Evolutionary conservation across 1,284 basidiomycete genomes (phyloP).

Genomic region (Peniophora sp.): DNA sequence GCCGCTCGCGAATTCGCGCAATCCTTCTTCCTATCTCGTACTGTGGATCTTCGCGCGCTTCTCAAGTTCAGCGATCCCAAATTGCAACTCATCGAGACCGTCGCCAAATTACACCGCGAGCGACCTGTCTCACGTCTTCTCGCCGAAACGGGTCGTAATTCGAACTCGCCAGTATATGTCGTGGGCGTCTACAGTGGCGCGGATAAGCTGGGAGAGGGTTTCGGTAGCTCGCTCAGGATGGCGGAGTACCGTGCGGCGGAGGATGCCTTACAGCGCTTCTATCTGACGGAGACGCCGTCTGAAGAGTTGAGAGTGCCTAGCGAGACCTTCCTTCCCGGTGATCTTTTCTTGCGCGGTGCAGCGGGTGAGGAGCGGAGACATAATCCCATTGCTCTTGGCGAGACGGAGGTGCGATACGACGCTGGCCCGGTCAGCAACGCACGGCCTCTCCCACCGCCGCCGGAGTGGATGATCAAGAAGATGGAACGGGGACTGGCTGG

Average conservation of each 20-base stretch:
- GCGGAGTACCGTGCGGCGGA: slow-evolving; percentile 90
- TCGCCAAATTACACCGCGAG: slow-evolving; percentile 70
- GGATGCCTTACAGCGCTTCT: slow-evolving; percentile 74
- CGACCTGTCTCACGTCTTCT: slow-evolving; percentile 74
- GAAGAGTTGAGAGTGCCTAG: slow-evolving; percentile 61
- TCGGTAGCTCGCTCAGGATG: slow-evolving; percentile 91
- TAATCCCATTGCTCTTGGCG: slow-evolving; percentile 43
- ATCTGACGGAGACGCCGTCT: slow-evolving; percentile 68
- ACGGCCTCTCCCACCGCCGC: background rate
- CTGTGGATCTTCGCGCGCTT: slow-evolving; percentile 74
- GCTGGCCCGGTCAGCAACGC: slow-evolving; percentile 25
- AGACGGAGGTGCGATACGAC: slow-evolving; percentile 60
- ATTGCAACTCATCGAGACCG: slow-evolving; percentile 71
- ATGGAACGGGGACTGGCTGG: background rate
- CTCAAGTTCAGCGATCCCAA: slow-evolving; percentile 89
- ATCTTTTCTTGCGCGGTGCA: slow-evolving; percentile 31
- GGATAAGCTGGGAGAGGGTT: slow-evolving; percentile 91
- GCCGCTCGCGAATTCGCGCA: slow-evolving; percentile 80
- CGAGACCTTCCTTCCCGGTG: slow-evolving; percentile 54
- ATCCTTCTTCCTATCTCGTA: slow-evolving; percentile 77
- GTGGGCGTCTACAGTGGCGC: slow-evolving; percentile 89
- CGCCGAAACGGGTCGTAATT: slow-evolving; percentile 86
- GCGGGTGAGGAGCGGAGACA: slow-evolving; percentile 33
- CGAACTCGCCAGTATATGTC: slow-evolving; percentile 87
- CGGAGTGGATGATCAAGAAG: background rate